phyloP scores from a whole-genome alignment of 805 yeast species.

The Tetrapisispora nanseiensis region DNA sequence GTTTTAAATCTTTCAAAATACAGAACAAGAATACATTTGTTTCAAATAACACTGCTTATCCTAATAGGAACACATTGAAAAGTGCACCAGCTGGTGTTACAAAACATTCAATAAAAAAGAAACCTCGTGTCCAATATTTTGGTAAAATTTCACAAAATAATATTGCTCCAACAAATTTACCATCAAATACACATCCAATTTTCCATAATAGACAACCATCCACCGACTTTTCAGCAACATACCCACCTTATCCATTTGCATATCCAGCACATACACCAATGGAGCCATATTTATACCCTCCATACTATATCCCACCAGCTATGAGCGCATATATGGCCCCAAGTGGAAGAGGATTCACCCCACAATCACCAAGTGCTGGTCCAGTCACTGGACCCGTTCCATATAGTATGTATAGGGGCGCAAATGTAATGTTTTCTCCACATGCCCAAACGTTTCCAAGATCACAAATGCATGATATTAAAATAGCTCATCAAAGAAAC shows the following conservation, averaged over 20 bases:
- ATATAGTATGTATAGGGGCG: not conserved
- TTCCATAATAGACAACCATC: not conserved
- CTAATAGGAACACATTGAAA: not conserved
- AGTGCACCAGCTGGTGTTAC: conserved; percentile 23
- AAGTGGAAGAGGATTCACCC: not conserved
- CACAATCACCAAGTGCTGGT: not conserved
- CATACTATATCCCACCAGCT: not conserved
- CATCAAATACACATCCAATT: not conserved
- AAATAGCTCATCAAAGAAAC: not conserved
- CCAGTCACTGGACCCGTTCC: not conserved
- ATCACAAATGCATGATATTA: not conserved
- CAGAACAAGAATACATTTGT: not conserved
- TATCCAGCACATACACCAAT: conserved; percentile 5
- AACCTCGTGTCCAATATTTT: conserved; percentile 23
- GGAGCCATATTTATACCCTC: conserved; percentile 3
- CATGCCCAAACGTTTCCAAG: not conserved
- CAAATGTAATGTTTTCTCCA: not conserved
- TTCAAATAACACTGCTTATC: not conserved
- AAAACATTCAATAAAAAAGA: conserved; percentile 11
- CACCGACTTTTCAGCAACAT: not conserved
- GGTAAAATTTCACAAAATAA: conserved; percentile 8
- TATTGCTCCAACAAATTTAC: not conserved
- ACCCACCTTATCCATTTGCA: conserved; percentile 3
- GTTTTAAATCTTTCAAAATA: not conserved
- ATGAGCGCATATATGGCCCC: not conserved